Base-by-base conservation (phyloP, 225 moss, liverwort and hornwort species). In the Bryum argenteum region DNA sequence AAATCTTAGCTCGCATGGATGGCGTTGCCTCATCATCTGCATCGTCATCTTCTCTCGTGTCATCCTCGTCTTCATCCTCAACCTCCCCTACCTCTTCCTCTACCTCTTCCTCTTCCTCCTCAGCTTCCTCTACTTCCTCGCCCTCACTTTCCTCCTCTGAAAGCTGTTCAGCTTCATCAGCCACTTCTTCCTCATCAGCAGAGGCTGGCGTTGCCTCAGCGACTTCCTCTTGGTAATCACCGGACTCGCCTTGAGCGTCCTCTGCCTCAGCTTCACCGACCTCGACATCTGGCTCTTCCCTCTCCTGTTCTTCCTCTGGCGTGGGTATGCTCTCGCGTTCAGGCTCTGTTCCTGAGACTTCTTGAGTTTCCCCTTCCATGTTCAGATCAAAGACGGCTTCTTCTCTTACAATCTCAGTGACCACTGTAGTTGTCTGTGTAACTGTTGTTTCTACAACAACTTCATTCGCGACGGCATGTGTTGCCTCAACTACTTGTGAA, bases 1-100 rank as follows among this genome's bases (percentile, higher is more conserved):
- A 99, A 37, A 94, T 84, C 83, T 87, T 92, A 23, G 84, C 74
- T 76, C 92, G 77, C 38, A 99, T 80, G 10, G 98, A 83, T 48
- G 86, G 71, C 47, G 65, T 37, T 21, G 71, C 74, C n/a, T 84
- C 88, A 38, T 85, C 84, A 39, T 83, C 83, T 47, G 73, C 79
- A 54, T 86, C 87, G 28, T 82, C 75, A 16, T 61, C 77, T 33
- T 80, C 85, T 67, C 71, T 71, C 37, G 78, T 80, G 40, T 85
- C 73, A 58, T 85, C 81, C 28, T 81, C 76, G 6, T 81, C 86
- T 37, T 79, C 77, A 8, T 70, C 87, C 61, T 83, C 89, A 10
- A 65, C 75, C 28, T 72, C 87, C 18, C 84, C 65, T 70, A 73
- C 85, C 21, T 71, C 84, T 28, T 63, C 80, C 76, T 54, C 78